These are phyloP conservation scores for Solanum raphanifolium DNA, from an alignment of 257 asterid species.

Conservation along the genomic window DNA sequence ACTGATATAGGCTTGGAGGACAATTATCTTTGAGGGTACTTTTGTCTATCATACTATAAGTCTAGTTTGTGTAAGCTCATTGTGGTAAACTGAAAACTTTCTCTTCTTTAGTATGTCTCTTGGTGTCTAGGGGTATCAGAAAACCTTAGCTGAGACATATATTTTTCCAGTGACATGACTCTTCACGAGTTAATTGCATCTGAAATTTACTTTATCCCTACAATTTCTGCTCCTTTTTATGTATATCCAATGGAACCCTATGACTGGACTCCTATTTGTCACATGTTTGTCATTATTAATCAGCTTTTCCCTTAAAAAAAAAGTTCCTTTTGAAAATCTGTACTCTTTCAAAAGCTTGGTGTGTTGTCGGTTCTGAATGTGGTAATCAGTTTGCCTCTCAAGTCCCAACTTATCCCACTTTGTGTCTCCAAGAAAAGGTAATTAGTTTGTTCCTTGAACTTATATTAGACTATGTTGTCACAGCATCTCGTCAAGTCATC, in stretches of 20 bases:
- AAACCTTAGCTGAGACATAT: not conserved
- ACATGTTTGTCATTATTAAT: not conserved
- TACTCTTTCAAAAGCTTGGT: not conserved
- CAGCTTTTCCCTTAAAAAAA: not conserved
- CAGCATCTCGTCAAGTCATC: constrained; percentile 58
- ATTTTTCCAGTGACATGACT: not conserved
- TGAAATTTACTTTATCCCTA: not conserved
- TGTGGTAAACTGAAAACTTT: not conserved
- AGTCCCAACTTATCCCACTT: not conserved
- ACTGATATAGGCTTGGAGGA: not conserved
- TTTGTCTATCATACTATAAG: not conserved
- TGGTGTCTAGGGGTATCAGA: not conserved
- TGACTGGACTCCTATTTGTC: not conserved
- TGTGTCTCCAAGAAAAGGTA: not conserved
- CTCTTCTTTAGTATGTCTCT: not conserved
- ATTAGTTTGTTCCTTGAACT: not conserved
- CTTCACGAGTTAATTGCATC: not conserved
- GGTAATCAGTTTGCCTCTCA: not conserved
- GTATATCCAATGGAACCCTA: not conserved
- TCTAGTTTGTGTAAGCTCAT: not conserved
- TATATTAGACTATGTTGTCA: constrained; percentile 8
- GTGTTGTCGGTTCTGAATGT: not conserved
- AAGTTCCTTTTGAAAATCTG: not conserved
- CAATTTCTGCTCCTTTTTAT: not conserved
- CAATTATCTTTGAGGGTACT: not conserved